A percentile compares a stretch with the other conserved stretches of the same genome.
These are phyloP conservation scores for Lentinula edodes DNA, from an alignment of 768 basidiomycete genomes.

Conservation along the genomic window DNA sequence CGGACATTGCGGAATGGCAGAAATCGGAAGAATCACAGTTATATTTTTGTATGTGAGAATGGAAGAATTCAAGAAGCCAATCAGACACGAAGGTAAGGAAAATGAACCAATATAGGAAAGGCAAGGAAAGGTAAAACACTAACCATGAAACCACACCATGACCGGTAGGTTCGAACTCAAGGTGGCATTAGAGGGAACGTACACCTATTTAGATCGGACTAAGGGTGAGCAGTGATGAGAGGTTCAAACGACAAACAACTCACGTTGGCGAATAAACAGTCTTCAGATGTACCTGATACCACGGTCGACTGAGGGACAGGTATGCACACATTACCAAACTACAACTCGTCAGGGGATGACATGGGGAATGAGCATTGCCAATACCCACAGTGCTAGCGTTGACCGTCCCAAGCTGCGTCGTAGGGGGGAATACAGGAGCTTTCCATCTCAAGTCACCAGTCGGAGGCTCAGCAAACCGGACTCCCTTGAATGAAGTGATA, in stretches of 20 bases:
- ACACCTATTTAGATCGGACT: constrained; percentile 10
- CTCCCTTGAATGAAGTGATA: constrained; percentile 31
- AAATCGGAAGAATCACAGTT: not conserved
- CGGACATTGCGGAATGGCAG: not conserved
- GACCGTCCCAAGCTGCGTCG: constrained; percentile 28
- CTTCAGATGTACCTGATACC: constrained; percentile 28
- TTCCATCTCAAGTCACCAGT: constrained; percentile 35
- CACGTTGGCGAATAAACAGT: constrained; percentile 40
- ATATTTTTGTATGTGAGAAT: not conserved
- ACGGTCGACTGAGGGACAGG: constrained; percentile 23
- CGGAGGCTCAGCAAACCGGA: constrained; percentile 40
- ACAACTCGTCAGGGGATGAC: not conserved
- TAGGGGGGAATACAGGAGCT: constrained; percentile 33
- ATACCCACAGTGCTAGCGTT: constrained; percentile 27
- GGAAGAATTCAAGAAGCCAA: not conserved
- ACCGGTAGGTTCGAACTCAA: constrained; percentile 18
- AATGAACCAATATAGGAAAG: not conserved
- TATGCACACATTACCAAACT: constrained; percentile 33
- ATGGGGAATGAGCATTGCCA: not conserved
- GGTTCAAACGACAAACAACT: not conserved
- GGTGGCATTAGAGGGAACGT: constrained; percentile 10
- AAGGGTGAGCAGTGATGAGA: not conserved
- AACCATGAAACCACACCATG: constrained; percentile 39
- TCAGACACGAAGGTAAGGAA: not conserved
- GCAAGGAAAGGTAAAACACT: not conserved